Conservation (phyloP, 2,329 filamentous ascomycete species). For the Paecilomyces variotii region DNA sequence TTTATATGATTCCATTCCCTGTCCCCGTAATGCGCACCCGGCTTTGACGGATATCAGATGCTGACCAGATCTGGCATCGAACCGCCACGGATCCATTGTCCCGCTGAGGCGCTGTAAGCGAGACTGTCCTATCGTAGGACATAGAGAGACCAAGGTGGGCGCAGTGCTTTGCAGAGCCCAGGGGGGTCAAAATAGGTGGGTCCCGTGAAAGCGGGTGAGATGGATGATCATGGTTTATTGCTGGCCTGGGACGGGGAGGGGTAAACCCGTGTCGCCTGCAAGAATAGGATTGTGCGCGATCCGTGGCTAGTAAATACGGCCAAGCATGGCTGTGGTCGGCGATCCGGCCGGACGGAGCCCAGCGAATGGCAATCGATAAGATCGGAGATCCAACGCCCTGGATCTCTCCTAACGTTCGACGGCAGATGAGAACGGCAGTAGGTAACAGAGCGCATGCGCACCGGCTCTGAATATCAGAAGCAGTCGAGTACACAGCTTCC, state of each 20-base stretch:
- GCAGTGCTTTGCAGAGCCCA: not conserved
- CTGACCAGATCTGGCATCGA: not conserved
- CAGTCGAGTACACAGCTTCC: not conserved
- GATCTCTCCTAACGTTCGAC: conserved; percentile 1
- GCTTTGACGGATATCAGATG: not conserved
- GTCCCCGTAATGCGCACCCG: not conserved
- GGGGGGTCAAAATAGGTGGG: not conserved
- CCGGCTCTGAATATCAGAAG: not conserved
- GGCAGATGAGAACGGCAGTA: not conserved
- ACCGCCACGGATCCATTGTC: not conserved
- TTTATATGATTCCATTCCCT: not conserved
- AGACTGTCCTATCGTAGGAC: not conserved
- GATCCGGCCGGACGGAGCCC: not conserved
- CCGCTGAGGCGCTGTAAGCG: not conserved
- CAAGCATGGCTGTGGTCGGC: not conserved
- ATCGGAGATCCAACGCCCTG: conserved; percentile 1
- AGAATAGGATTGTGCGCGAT: conserved; percentile 1
- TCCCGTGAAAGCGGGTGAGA: not conserved
- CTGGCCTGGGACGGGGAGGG: not conserved
- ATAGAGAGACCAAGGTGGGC: not conserved
- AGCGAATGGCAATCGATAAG: conserved; percentile 1
- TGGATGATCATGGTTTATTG: not conserved
- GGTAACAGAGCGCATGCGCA: not conserved
- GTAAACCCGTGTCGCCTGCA: conserved; percentile 1
- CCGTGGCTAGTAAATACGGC: not conserved